phyloP scores from a whole-genome alignment of 2,329 filamentous ascomycete genomes.

The Fusarium mexicanum region DNA sequence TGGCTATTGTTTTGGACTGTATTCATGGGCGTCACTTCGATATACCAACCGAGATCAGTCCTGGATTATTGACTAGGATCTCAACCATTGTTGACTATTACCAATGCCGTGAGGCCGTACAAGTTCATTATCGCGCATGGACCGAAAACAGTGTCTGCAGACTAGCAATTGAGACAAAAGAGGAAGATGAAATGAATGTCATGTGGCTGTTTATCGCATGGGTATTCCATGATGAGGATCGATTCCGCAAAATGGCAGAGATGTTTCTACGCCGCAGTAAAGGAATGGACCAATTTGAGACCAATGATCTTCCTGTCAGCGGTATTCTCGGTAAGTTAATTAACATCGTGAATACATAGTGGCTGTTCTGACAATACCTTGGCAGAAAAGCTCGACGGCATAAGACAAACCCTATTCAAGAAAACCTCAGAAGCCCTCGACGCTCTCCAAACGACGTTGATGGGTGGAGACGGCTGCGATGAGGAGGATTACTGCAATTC shows the following conservation, averaged over 20 bases:
- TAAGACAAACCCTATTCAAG: neutral
- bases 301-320: neutral
- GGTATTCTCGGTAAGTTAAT: neutral
- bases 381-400: neutral
- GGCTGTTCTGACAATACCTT: no score
- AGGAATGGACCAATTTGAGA: no score
- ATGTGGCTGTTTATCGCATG: no score
- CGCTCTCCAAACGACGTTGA: neutral
- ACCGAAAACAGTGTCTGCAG: no score
- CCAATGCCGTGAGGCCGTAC: neutral
- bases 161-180: no score
- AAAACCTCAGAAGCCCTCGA: rapidly evolving
- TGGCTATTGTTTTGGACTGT: neutral
- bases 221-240: no score
- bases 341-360: no score
- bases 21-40: neutral
- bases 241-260: no score
- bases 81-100: neutral
- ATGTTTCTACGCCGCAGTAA: no score
- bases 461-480: rapidly evolving
- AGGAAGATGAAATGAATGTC: no score
- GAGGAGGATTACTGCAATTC: no score
- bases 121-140: no score
- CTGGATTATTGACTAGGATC: neutral
- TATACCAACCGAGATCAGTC: neutral